A percentile compares a stretch with the other conserved stretches of the same genome.
phyloP scores from a whole-genome alignment of 2,329 filamentous ascomycete species.

The Metarhizium humberi region DNA sequence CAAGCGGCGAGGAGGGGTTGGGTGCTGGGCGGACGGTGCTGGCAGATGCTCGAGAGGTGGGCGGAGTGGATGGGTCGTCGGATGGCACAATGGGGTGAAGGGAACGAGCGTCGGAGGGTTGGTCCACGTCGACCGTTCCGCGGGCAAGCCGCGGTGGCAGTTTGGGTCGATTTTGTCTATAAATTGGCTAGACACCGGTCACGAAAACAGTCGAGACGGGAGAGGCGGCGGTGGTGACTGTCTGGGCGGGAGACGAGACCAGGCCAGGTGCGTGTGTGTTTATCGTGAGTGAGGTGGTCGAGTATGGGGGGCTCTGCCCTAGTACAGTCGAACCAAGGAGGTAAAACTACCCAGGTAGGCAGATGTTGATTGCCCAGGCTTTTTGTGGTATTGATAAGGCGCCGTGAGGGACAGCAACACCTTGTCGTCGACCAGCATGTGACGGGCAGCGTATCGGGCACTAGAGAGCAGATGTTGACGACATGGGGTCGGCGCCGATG shows the following conservation, averaged over 20 bases:
- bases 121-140: slow-evolving; percentile 33
- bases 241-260: neutral
- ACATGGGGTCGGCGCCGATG: neutral
- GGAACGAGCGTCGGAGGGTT: slow-evolving; percentile 23
- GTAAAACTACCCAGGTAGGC: neutral
- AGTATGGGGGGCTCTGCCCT: neutral
- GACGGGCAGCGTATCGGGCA: neutral
- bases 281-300: neutral
- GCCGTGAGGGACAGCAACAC: neutral
- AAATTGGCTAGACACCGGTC: neutral
- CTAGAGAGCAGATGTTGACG: neutral
- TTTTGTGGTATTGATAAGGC: neutral
- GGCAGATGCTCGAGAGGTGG: slow-evolving; percentile 37
- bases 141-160: slow-evolving; percentile 28
- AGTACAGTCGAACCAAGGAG: neutral
- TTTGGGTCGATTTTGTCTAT: slow-evolving; percentile 3
- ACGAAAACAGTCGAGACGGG: slow-evolving; percentile 9
- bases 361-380: neutral
- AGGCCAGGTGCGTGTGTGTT: neutral
- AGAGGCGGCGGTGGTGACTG: neutral
- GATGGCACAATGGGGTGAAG: slow-evolving; percentile 31
- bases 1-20: slow-evolving; percentile 14
- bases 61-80: slow-evolving; percentile 56
- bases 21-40: slow-evolving; percentile 36
- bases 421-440: neutral